Base-by-base conservation (phyloP, 164 flowering plant species). In the Stephania japonica region DNA sequence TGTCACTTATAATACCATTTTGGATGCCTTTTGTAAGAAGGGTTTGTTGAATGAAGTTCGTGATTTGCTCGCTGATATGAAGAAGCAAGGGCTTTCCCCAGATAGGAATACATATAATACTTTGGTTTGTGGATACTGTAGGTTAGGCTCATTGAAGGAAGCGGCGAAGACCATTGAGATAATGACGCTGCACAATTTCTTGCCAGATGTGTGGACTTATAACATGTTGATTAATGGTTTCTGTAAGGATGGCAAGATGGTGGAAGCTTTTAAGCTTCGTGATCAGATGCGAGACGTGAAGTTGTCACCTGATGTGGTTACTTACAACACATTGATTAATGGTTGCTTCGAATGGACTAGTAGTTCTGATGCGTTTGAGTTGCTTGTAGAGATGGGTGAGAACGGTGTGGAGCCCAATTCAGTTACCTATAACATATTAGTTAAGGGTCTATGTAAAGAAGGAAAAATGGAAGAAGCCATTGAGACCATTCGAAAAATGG, bases 181-280 rank as follows among this genome's bases (percentile, higher is more conserved):
- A 79, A 94, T 94, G 97, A 77, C 81, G 0, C 81, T 67, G 80
- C 77, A 81, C 47, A 74, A 81, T 42, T 14, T 85, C 70, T 73
- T 81, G 83, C 93, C 97, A 0, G 94, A 92, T 83, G 67, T 82
- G 70, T 84, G 91, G 88, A 94, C 97, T 9, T 91, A 88, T 78
- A 94, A 94, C 71, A 88, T 83, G 86, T 75, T 90, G 85, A 83
- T 92, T 56, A 79, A 75, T 72, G 97, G 93, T 67, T 78, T 90
- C n/a, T 91, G 95, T 68, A 83, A 81, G 11, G 84, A 82, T 16
- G 89, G 87, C 56, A 87, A 42, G 80, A 76, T 92, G 24, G 87
- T 82, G 7, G 94, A 92, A 49, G 99, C 90, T 1, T 76, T 90
- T 73, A 82, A 76, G 85, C 70, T 87, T 73, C 79, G 82, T 21